Evolutionary conservation across 441 rosid species (phyloP), one percentile per base, ranked within the genome.

Genomic region (Populus tomentosa): DNA sequence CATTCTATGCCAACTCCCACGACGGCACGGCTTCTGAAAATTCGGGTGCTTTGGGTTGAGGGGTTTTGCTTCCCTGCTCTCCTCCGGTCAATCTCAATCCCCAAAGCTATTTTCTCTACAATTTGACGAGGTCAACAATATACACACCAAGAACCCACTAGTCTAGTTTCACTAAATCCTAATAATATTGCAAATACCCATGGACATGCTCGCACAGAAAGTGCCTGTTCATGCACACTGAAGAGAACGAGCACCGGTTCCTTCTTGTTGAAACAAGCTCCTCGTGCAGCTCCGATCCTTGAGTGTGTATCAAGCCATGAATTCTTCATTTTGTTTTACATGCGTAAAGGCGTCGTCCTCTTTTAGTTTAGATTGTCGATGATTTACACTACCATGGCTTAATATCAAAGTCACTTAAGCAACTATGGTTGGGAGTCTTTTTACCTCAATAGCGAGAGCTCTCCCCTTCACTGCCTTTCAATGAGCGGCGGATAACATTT

Each of bases 11-110:
- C n/a, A 81, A 83, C 86, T 83, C 79, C 92, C 91, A 80, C 56
- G 85, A 90, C 92, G 90, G 92, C 90, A 90, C 91, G 93, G 84
- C 89, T 75, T 82, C 90, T 84, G 78, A 84, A 83, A 83, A 65
- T 73, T 78, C 24, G 89, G 85, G 83, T 6, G 66, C 82, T 82
- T 75, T 83, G 80, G 83, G 69, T 76, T 63, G 75, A 8, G 35
- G 80, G 70, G 67, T 74, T 40, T 69, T 71, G n/a, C 18, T 75
- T 71, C 14, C 20, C 75, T 74, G 71, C 80, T 76, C 40, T 80
- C 77, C 65, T 30, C 72, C 73, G 32, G 63, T 80, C 78, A 1
- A 56, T 77, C 75, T 72, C 85, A 79, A 77, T 75, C 83, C 86
- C 82, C 63, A 75, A 5, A 69, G 23, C 68, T 33, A 66, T 30